Base-by-base conservation (phyloP, 1,284 basidiomycete genomes). In the Malassezia nana region DNA sequence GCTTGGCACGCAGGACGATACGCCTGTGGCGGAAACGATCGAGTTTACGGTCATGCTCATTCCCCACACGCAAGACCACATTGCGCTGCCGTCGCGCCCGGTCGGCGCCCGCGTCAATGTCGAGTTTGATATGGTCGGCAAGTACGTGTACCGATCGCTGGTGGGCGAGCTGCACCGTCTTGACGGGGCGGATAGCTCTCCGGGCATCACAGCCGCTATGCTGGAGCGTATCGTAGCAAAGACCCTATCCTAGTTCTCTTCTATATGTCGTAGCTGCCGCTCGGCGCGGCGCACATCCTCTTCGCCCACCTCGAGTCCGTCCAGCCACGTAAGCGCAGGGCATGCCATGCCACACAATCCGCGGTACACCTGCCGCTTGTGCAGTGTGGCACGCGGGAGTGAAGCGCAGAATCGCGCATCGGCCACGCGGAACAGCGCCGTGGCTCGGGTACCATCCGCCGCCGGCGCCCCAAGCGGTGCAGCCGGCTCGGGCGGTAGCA, bases 11-110 rank as follows among this genome's bases (percentile, higher is more conserved):
- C 13, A 40, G 39, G 31, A 31, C 32, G 8, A 22, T 24, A 18
- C 33, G 41, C 18, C 33, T 13, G 26, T 39, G 31, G 41, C 48
- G 10, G 64, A 73, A 40, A 62, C 65, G 24, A 59, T 73, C 43
- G 70, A 73, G 46, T 73, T 72, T 51, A 65, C 59, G 25, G 69
- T 72, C 20, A 73, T 73, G 70, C 66, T 73, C 52, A 73, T 73
- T 56, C 62, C 60, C n/a, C 70, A 73, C 42, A 73, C 70, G 10
- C 70, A 73, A 46, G 70, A 70, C 39, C 64, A 66, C 44, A 73
- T 73, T 38, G 65, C 65, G 1, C 58, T 73, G 22, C 63, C 63
- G 52, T 57, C 41, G 41, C 72, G 72, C 58, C 66, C 60, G 55
- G 55, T 66, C 5, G 70, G 70, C 25, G 62, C 64, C n/a, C 59